These are phyloP conservation scores for Penicillium frequentans DNA, from an alignment of 2,329 filamentous ascomycete genomes.

Conservation along the genomic window DNA sequence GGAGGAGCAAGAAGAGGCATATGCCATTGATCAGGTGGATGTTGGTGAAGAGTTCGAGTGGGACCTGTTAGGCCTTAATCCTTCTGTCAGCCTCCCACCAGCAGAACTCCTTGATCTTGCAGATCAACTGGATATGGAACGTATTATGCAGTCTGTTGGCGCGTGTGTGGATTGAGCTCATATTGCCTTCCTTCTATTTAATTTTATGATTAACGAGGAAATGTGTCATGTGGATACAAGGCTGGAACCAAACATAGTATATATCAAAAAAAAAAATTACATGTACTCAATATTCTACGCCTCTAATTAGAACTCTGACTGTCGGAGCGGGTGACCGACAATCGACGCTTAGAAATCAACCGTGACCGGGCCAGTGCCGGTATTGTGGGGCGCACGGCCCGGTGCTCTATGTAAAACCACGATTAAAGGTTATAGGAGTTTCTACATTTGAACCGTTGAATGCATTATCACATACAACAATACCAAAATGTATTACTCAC, in stretches of 20 bases:
- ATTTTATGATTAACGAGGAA: neutral
- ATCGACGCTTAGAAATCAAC: neutral
- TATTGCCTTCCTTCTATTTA: neutral
- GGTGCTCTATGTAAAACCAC: neutral
- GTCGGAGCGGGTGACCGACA: neutral
- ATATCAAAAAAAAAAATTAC: neutral
- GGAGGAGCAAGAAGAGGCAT: constrained; percentile 9
- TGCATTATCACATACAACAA: neutral
- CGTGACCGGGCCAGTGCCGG: neutral
- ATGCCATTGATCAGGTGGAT: constrained; percentile 17
- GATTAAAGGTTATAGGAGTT: neutral
- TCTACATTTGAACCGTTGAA: neutral
- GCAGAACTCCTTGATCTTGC: constrained; percentile 25
- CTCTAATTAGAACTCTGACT: neutral
- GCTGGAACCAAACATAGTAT: neutral
- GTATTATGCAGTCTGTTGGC: constrained; percentile 22
- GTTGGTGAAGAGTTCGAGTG: constrained; percentile 25
- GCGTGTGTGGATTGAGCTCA: constrained; percentile 1
- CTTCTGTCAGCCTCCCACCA: constrained; percentile 25
- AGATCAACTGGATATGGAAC: constrained; percentile 25
- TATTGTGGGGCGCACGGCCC: neutral
- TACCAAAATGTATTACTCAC: neutral
- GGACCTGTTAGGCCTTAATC: constrained; percentile 24
- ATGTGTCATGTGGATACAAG: neutral
- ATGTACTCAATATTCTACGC: too few species aligned